Evolutionary conservation across 75 land plant species (phyloP).

Genomic region (Larix kaempferi): DNA sequence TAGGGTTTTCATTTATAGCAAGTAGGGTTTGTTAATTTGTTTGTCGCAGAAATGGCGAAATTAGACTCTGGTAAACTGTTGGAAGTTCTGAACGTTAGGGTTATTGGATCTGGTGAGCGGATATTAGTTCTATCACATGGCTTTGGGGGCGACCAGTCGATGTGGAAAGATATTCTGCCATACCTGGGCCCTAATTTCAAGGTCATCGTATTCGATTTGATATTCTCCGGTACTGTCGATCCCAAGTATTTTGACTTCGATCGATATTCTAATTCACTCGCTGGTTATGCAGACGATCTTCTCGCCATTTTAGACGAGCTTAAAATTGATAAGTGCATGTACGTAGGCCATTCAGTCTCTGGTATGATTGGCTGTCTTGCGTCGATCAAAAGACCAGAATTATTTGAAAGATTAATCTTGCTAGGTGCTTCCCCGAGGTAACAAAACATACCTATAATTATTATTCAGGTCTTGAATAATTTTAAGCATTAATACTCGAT

Average conservation of each 20-base stretch:
- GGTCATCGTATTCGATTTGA: conserved; percentile 57
- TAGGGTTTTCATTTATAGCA: too few species aligned
- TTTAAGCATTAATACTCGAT: too few species aligned
- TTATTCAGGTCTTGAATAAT: neutral
- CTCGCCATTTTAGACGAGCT: too few species aligned
- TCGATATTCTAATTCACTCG: neutral
- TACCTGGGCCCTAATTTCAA: conserved; percentile 18
- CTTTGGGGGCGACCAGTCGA: conserved; percentile 53
- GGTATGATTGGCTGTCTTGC: conserved; percentile 37
- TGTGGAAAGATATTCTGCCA: conserved; percentile 58
- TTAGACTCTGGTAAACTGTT: neutral
- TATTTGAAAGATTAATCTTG: too few species aligned
- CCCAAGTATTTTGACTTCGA: neutral
- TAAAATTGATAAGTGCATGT: conserved; percentile 21
- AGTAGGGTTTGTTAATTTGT: too few species aligned
- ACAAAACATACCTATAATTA: neutral
- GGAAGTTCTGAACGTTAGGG: conserved; percentile 29
- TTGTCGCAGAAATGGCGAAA: neutral
- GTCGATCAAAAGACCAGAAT: too few species aligned
- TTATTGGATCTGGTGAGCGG: conserved; percentile 30
- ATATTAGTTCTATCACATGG: conserved; percentile 57
- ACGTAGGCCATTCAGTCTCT: conserved; percentile 32
- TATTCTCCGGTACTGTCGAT: conserved; percentile 31
- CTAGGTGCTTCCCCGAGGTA: conserved; percentile 28
- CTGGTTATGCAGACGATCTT: too few species aligned